These are phyloP conservation scores for Moricandia moricandioides DNA, from an alignment of 345 rosid species.

Conservation along the genomic window DNA sequence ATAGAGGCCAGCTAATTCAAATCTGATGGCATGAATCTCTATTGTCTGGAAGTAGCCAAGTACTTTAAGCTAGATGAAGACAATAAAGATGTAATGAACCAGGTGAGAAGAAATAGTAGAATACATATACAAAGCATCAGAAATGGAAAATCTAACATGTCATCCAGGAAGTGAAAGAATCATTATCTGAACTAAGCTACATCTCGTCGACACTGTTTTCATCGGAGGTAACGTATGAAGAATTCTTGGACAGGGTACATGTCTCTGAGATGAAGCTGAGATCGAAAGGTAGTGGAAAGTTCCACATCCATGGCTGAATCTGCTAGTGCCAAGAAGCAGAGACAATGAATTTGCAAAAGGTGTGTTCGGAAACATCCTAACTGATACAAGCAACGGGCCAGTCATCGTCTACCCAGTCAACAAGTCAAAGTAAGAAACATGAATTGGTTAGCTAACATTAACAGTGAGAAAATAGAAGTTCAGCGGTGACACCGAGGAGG, in stretches of 20 bases:
- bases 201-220: constrained; percentile 68
- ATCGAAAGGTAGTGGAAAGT: constrained; percentile 89
- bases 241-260: constrained; percentile 91
- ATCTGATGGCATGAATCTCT: constrained; percentile 73
- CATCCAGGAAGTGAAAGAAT: constrained; percentile 60
- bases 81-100: constrained; percentile 37
- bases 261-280: constrained; percentile 74
- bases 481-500: constrained; percentile 84
- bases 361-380: constrained; percentile 76
- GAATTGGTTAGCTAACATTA: neutral
- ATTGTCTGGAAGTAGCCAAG: constrained; percentile 86
- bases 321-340: constrained; percentile 76
- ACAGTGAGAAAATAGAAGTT: constrained; percentile 51
- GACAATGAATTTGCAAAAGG: constrained; percentile 60
- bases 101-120: constrained; percentile 45
- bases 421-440: constrained; percentile 71
- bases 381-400: constrained; percentile 89
- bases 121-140: neutral
- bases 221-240: constrained; percentile 70
- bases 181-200: constrained; percentile 59
- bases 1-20: constrained; percentile 70
- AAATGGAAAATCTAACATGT: constrained; percentile 13
- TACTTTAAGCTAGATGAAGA: constrained; percentile 46
- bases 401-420: constrained; percentile 88
- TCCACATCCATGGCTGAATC: constrained; percentile 99